phyloP scores from a whole-genome alignment of 2,329 filamentous ascomycete genomes.

The Paraconiothyrium sp. region DNA sequence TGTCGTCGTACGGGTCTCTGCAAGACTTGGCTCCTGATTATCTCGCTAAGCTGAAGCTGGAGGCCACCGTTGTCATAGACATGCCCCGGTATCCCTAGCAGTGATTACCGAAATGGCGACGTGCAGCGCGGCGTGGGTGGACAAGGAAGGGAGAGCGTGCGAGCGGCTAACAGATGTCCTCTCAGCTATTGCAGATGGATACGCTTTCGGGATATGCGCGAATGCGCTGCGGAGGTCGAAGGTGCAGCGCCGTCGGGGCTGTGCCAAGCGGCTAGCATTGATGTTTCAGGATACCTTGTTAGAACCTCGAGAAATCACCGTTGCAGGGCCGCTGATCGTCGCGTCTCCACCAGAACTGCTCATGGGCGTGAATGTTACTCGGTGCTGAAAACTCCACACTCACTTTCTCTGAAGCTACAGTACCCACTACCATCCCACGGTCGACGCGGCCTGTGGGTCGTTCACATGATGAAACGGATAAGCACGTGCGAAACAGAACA shows the following conservation, averaged over 20 bases:
- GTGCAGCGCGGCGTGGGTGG: slow-evolving; percentile 21
- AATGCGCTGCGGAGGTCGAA: slow-evolving; percentile 4
- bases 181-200: slow-evolving; percentile 10
- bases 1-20: slow-evolving; percentile 31
- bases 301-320: slow-evolving; percentile 5
- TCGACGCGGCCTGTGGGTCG: slow-evolving; percentile 7
- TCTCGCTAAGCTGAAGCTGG: slow-evolving; percentile 32
- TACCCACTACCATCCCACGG: not conserved
- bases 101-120: slow-evolving; percentile 33
- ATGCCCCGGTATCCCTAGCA: slow-evolving; percentile 33
- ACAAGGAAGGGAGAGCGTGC: slow-evolving; percentile 29
- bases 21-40: slow-evolving; percentile 41
- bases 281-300: slow-evolving; percentile 34
- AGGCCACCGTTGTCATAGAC: slow-evolving; percentile 42
- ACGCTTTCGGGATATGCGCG: not conserved
- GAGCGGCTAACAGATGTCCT: slow-evolving; percentile 28
- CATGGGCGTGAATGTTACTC: not conserved
- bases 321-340: not conserved
- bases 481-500: not conserved
- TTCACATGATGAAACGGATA: not conserved
- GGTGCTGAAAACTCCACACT: not conserved
- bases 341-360: not conserved
- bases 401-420: not conserved
- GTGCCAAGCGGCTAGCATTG: slow-evolving; percentile 36
- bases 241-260: slow-evolving; percentile 22